Evolutionary conservation across 192 early-diverging fungal genomes (phyloP), one percentile per base, ranked within the genome.

Genomic region (Phlyctochytrium arcticum): DNA sequence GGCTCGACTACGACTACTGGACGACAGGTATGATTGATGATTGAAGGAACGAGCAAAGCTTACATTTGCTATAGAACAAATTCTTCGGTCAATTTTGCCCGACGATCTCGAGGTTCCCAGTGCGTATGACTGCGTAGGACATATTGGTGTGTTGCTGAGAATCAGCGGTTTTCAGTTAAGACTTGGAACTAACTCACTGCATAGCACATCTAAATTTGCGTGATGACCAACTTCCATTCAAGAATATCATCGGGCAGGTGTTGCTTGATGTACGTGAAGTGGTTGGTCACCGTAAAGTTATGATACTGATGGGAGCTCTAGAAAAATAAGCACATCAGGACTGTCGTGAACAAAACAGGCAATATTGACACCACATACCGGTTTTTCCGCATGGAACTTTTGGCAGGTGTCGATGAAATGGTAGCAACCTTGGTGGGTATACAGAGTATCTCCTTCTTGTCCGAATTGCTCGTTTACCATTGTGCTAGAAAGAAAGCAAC

Each of bases 291-390:
- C 26, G 50, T 24, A 39, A 0, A 3, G 21, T 24, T 15, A 19
- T 15, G 35, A 1, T 24, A 37, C 1, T 35, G 9, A 2, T 23
- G 17, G 19, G 29, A 17, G 48, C 6, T 17, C 8, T 60, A 91
- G 89, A 99, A 99, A 85, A 90, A 92, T 68, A 83, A 84, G 9
- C 84, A 85, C 21, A 83, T 99, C 32, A 80, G 74, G 21, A 95
- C 90, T 3, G 94, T 99, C 4, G 95, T 99, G 48, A 99, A 99
- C 80, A 99, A 99, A 75, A 88, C 88, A 12, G 92, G 93, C 66
- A 83, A 79, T 30, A 99, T 99, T 36, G 94, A 99, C 73, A 89
- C 88, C 69, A 95, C 91, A 0, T 99, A 92, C 78, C 85, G 98
- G 37, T 92, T 90, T 68, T 99, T 99, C 74, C 80, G 91, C 53